phyloP scores from a whole-genome alignment of 2,329 filamentous ascomycete genomes.

The Pyrenochaeta sp. region DNA sequence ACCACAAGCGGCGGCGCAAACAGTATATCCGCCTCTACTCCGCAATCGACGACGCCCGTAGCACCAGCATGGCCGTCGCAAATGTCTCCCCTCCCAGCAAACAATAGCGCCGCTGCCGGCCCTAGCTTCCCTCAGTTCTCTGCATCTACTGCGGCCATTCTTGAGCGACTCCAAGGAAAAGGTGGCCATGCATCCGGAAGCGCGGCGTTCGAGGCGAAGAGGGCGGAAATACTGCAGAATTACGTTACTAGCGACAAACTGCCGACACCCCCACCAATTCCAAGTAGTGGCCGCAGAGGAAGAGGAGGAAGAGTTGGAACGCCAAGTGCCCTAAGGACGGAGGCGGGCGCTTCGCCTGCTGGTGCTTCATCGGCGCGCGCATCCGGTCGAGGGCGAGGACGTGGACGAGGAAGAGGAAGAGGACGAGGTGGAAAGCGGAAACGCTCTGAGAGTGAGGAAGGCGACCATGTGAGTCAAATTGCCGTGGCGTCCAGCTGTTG shows the following conservation, averaged over 20 bases:
- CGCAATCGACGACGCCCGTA: constrained; percentile 27
- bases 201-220: constrained; percentile 56
- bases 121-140: constrained; percentile 45
- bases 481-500: constrained; percentile 2
- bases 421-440: constrained; percentile 51
- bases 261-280: constrained; percentile 47
- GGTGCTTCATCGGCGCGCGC: constrained; percentile 44
- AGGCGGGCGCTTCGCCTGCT: constrained; percentile 32
- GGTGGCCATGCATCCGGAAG: constrained; percentile 45
- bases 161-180: constrained; percentile 50
- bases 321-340: constrained; percentile 42
- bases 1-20: constrained; percentile 23
- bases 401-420: constrained; percentile 45
- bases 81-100: constrained; percentile 33
- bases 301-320: constrained; percentile 47
- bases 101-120: constrained; percentile 16
- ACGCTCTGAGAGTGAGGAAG: constrained; percentile 46
- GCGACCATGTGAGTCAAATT: constrained; percentile 44
- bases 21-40: constrained; percentile 27
- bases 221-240: constrained; percentile 55
- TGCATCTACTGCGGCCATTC: constrained; percentile 53
- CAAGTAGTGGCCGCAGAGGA: constrained; percentile 38
- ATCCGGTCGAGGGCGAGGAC: constrained; percentile 46
- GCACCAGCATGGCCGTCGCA: constrained; percentile 40
- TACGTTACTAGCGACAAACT: constrained; percentile 57